Conservation (phyloP, 1,284 basidiomycete species). For the Meripilus lineatus region DNA sequence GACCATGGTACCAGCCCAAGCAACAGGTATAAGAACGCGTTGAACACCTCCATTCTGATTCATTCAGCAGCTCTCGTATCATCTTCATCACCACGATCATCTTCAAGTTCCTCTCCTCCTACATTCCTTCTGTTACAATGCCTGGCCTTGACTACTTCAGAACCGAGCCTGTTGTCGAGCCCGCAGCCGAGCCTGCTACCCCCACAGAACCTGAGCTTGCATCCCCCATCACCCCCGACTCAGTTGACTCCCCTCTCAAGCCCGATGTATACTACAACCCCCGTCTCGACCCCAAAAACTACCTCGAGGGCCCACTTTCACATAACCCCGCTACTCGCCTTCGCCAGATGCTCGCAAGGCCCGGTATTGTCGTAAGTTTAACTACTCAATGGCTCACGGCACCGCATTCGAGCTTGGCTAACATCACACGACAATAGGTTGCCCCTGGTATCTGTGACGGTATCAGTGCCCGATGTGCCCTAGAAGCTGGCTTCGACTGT, state of each 20-base stretch:
- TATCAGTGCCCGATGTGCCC: conserved; percentile 72
- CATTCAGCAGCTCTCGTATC: conserved; percentile 2
- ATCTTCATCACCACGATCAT: conserved; percentile 4
- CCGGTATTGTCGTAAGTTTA: conserved; percentile 65
- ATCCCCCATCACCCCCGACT: not conserved
- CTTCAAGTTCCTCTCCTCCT: conserved; percentile 12
- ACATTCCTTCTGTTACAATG: conserved; percentile 25
- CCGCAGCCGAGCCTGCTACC: conserved; percentile 12
- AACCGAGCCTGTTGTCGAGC: conserved; percentile 15
- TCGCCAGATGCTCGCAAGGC: conserved; percentile 70
- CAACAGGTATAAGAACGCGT: no score
- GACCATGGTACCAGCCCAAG: no score
- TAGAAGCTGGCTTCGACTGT: conserved; percentile 74
- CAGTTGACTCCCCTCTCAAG: conserved; percentile 11
- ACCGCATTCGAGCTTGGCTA: no score
- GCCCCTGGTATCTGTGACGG: conserved; percentile 81
- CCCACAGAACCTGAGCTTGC: conserved; percentile 11
- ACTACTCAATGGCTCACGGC: not conserved
- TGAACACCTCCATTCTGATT: conserved; percentile 1
- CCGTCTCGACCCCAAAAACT: conserved; percentile 64
- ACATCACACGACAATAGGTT: conserved; percentile 35
- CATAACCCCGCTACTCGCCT: conserved; percentile 65
- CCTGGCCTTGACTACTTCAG: conserved; percentile 40
- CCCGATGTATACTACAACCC: conserved; percentile 45
- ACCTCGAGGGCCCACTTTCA: conserved; percentile 62